phyloP scores from a whole-genome alignment of 306 rosid species.

The Prinsepia uniflora region DNA sequence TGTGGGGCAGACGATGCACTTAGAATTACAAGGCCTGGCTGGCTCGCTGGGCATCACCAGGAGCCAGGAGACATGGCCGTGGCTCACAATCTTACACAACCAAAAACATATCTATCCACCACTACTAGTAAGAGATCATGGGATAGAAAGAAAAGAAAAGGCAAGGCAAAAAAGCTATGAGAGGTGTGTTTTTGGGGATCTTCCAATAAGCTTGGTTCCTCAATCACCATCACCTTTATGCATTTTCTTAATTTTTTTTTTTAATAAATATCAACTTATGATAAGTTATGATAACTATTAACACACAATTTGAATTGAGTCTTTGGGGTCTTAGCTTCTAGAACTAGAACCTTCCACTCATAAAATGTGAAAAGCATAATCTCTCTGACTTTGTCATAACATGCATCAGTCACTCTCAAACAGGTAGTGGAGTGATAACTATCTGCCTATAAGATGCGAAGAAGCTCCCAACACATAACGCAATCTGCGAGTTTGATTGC shows the following conservation, averaged over 20 bases:
- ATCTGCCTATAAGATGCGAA: conserved; percentile 55
- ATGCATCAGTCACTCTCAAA: conserved; percentile 31
- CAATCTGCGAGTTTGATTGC: neutral
- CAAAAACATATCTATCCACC: conserved; percentile 19
- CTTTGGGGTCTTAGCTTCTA: neutral
- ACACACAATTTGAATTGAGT: conserved; percentile 27
- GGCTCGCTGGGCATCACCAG: neutral
- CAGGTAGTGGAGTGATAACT: neutral
- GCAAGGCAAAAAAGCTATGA: conserved; percentile 12
- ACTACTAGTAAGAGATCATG: neutral
- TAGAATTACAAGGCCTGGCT: conserved; percentile 14
- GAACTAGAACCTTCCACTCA: conserved; percentile 34
- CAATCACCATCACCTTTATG: conserved; percentile 44
- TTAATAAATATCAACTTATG: conserved; percentile 16
- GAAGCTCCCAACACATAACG: conserved; percentile 27
- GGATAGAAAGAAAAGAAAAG: neutral
- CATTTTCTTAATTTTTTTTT: neutral
- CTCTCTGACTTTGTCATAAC: conserved; percentile 33
- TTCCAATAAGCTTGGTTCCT: conserved; percentile 16
- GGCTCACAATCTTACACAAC: conserved; percentile 12
- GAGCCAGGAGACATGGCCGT: neutral
- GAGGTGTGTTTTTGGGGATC: neutral
- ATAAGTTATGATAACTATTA: neutral
- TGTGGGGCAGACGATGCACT: conserved; percentile 72
- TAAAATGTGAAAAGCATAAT: conserved; percentile 37